Evolutionary conservation across 352 stramenopile species (phyloP), one percentile per base, ranked within the genome.

Genomic region (Discostella stelligera): DNA sequence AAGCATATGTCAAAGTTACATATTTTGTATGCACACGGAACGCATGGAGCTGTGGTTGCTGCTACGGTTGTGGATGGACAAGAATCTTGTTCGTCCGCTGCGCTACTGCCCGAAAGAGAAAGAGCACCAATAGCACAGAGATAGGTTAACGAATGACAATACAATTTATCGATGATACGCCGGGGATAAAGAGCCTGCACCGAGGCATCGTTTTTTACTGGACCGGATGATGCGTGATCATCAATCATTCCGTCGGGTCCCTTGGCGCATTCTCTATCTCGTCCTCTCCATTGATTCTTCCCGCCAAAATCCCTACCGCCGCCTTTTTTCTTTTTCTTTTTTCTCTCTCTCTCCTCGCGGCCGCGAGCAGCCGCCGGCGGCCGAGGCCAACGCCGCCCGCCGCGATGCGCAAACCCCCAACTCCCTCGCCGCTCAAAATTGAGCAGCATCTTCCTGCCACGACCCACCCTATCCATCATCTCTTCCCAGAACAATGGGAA

Each of bases 11-110:
- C 88, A 73, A 91, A 92, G 52, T 79, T 85, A n/a, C 74, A 76
- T 70, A 94, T 81, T 70, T 92, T 94, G 72, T 94, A 94, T n/a
- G 85, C 83, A 68, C 88, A 94, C 11, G 85, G 77, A 16, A 91
- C 69, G 72, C 88, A 94, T 44, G 7, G 0, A 14, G 37, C 13
- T 11, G 20, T 14, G 8, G 49, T 21, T n/a, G 39, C 9, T 60
- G 21, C 27, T 55, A 13, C 21, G 49, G 23, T n/a, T n/a, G n/a
- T 20, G 18, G 18, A 27, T 13, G 13, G 23, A 50, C n/a, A 48
- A n/a, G 44, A 16, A n/a, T 21, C 18, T 39, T 25, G 27, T 46
- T 44, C 14, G 37, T 44, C 37, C 37, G 2, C 37, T 11, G 11
- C 37, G 37, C 7, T 44, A 14, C 13, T 10, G 37, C 13, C 13